Percentiles rank a stretch among this genome's conserved stretches.
These are phyloP conservation scores for Spergularia azorica DNA, from an alignment of 179 eudicot genomes.

Conservation along the genomic window DNA sequence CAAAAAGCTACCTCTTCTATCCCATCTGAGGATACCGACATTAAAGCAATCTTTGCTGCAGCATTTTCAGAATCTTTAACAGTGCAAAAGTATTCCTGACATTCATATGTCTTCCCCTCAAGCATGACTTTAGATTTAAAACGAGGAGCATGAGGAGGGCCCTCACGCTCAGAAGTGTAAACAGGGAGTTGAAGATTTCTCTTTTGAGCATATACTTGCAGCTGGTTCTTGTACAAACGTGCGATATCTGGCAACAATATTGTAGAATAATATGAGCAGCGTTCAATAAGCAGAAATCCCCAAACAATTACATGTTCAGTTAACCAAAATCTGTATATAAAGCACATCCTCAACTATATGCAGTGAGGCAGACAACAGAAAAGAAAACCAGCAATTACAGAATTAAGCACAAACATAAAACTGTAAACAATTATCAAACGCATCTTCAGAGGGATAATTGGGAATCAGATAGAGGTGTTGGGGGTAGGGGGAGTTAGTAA, in stretches of 20 bases:
- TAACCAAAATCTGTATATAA: neutral
- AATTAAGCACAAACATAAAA: neutral
- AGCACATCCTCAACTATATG: neutral
- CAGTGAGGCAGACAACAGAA: neutral
- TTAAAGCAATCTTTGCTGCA: conserved; percentile 75
- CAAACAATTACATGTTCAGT: conserved; percentile 2
- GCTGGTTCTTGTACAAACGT: conserved; percentile 59
- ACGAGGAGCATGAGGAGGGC: conserved; percentile 72
- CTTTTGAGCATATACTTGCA: conserved; percentile 75
- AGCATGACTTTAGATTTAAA: conserved; percentile 63
- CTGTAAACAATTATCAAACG: neutral
- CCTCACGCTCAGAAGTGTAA: conserved; percentile 60
- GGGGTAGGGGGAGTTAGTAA: neutral
- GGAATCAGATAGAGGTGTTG: neutral
- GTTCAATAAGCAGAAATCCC: neutral
- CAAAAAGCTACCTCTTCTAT: conserved; percentile 51
- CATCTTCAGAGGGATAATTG: neutral
- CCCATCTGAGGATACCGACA: conserved; percentile 40
- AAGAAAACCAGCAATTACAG: neutral
- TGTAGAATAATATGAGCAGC: conserved; percentile 19
- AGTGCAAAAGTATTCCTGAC: conserved; percentile 50
- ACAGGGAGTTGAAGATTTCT: conserved; percentile 52
- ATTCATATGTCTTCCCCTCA: conserved; percentile 51
- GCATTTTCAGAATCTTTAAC: conserved; percentile 84
- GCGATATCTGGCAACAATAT: conserved; percentile 34